Percentiles rank a stretch among this genome's conserved stretches.
Evolutionary conservation across 306 rosid species (phyloP).

Genomic region (Glycyrrhiza uralensis): DNA sequence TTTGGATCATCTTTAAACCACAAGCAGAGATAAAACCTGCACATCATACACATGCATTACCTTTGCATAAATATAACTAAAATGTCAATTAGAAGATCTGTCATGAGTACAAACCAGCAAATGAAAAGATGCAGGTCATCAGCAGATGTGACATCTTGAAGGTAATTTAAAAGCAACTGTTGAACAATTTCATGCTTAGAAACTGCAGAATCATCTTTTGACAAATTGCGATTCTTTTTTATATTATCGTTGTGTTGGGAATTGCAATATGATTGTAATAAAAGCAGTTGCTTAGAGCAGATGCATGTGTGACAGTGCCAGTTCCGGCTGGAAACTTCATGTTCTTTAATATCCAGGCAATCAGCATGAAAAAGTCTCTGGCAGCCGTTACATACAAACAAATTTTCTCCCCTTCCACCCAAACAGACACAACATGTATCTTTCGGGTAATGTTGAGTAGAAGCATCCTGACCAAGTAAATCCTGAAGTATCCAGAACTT

Average conservation of each 20-base stretch:
- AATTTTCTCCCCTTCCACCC: constrained; percentile 59
- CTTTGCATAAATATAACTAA: constrained; percentile 22
- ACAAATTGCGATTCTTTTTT: constrained; percentile 38
- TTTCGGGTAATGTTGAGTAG: constrained; percentile 39
- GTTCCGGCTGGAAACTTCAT: constrained; percentile 68
- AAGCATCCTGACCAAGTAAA: constrained; percentile 46
- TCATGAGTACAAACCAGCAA: constrained; percentile 71
- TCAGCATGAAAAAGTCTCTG: constrained; percentile 82
- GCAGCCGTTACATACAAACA: constrained; percentile 62
- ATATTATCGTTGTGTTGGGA: constrained; percentile 61
- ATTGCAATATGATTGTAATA: constrained; percentile 75
- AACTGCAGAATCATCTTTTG: constrained; percentile 48
- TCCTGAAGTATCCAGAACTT: constrained; percentile 83
- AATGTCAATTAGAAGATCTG: constrained; percentile 21
- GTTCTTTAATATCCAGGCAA: constrained; percentile 78
- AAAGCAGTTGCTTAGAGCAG: constrained; percentile 79
- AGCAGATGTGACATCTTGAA: constrained; percentile 69
- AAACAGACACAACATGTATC: constrained; percentile 78
- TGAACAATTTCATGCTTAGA: constrained; percentile 72
- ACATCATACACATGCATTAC: constrained; percentile 31
- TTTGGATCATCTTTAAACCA: constrained; percentile 95
- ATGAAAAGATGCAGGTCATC: constrained; percentile 90
- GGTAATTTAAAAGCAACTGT: constrained; percentile 87
- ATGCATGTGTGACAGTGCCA: constrained; percentile 85
- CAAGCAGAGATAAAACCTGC: constrained; percentile 90